phyloP scores from a whole-genome alignment of 768 basidiomycete species.

The Dictyophora rubrovolvata region DNA sequence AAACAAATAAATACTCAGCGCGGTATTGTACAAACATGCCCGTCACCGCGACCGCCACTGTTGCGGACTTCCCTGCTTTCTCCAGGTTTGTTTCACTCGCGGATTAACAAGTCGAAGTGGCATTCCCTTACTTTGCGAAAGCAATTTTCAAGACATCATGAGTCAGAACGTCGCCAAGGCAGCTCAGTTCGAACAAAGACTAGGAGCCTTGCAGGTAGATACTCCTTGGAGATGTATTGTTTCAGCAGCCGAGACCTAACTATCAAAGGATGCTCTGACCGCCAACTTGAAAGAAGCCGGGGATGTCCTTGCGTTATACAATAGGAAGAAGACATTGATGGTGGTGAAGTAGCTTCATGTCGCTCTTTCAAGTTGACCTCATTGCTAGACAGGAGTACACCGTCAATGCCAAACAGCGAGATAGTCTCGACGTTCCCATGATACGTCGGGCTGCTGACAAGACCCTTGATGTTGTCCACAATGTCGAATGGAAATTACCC shows the following conservation, averaged over 20 bases:
- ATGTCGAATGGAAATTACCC: slow-evolving; percentile 7
- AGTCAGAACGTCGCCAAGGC: slow-evolving; percentile 3
- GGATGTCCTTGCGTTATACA: slow-evolving; percentile 1
- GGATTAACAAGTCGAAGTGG: not conserved
- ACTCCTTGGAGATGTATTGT: not conserved
- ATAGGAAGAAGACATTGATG: not conserved
- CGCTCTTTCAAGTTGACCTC: not conserved
- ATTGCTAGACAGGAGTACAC: not conserved
- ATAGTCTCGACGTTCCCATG: not conserved
- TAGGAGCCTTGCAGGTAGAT: not conserved
- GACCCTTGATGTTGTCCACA: not conserved
- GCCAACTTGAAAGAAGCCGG: not conserved
- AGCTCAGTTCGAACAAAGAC: not conserved
- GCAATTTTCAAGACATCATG: not conserved
- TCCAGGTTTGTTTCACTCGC: not conserved
- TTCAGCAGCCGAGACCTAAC: not conserved
- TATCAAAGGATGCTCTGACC: not conserved
- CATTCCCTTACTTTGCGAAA: not conserved
- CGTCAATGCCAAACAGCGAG: not conserved
- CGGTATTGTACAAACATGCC: not conserved
- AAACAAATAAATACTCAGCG: too few relatives aligned
- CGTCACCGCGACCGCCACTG: not conserved
- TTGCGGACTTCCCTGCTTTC: not conserved
- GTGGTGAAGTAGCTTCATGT: not conserved
- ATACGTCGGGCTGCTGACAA: not conserved